Percentiles rank a stretch among this genome's conserved stretches.
These are phyloP conservation scores for Populus hybrid DNA, from an alignment of 441 rosid genomes.

Conservation along the genomic window DNA sequence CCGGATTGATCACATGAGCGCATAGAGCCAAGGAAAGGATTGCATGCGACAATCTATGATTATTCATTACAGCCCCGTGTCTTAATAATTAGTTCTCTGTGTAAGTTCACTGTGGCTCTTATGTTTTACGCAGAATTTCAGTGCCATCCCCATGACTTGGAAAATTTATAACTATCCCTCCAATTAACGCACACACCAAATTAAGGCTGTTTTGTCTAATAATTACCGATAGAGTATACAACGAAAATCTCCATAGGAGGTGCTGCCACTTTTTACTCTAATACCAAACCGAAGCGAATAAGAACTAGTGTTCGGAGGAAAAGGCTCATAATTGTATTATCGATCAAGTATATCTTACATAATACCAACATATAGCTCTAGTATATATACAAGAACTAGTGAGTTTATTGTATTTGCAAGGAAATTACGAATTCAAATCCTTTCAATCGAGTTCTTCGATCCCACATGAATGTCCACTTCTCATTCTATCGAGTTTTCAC, in stretches of 20 bases:
- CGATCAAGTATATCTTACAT: not conserved
- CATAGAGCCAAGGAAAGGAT: not conserved
- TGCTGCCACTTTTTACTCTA: not conserved
- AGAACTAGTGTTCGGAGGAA: not conserved
- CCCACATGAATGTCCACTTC: not conserved
- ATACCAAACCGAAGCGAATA: not conserved
- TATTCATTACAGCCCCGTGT: not conserved
- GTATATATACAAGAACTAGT: not conserved
- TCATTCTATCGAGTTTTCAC: too few relatives aligned
- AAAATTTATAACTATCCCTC: too few relatives aligned
- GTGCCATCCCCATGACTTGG: not conserved
- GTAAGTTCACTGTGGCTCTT: not conserved
- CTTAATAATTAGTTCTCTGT: not conserved
- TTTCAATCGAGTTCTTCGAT: not conserved
- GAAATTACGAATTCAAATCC: not conserved
- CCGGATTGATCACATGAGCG: not conserved
- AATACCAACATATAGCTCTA: not conserved
- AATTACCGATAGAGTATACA: not conserved
- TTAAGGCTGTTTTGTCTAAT: not conserved
- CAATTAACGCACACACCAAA: too few relatives aligned
- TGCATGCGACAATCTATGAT: not conserved
- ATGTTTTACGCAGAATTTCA: not conserved
- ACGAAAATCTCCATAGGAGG: not conserved
- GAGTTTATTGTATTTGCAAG: not conserved
- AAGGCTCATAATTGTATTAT: not conserved